phyloP scores from a whole-genome alignment of 352 stramenopile genomes.

The Plasmopara halstedii region DNA sequence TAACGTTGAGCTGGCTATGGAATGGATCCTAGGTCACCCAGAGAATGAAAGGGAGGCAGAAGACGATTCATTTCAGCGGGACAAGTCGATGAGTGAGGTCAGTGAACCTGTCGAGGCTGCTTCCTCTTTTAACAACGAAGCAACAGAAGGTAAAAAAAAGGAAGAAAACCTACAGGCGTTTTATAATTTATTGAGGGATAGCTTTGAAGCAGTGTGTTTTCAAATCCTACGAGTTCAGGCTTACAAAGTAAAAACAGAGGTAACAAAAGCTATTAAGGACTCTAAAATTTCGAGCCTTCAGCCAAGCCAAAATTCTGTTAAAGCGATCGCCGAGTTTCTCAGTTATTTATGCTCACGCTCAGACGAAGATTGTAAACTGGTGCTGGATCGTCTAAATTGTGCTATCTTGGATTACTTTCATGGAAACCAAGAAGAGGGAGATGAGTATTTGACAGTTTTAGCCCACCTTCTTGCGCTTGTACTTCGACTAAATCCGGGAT shows the following conservation, averaged over 20 bases:
- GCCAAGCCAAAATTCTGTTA: constrained; percentile 43
- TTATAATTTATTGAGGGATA: constrained; percentile 44
- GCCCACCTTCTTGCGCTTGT: constrained; percentile 67
- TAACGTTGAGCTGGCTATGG: constrained; percentile 93
- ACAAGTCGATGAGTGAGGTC: constrained; percentile 22
- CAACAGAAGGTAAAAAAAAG: constrained; percentile 25
- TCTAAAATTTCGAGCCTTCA: constrained; percentile 6
- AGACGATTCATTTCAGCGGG: constrained; percentile 17
- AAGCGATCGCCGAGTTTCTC: constrained; percentile 62
- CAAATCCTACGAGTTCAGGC: constrained; percentile 47
- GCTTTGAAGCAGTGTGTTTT: constrained; percentile 64
- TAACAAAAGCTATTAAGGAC: constrained; percentile 2
- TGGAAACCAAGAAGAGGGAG: constrained; percentile 15
- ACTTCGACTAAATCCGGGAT: constrained; percentile 45
- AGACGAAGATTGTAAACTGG: constrained; percentile 43
- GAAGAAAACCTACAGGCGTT: constrained; percentile 41
- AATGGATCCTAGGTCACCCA: constrained; percentile 92
- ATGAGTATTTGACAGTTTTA: constrained; percentile 42
- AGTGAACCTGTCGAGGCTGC: constrained; percentile 3
- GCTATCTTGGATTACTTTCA: constrained; percentile 38
- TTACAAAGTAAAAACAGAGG: constrained; percentile 9
- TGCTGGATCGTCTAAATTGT: constrained; percentile 44
- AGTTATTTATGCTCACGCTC: constrained; percentile 46
- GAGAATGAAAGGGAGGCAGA: constrained; percentile 41
- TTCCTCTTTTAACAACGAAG: constrained; percentile 14